phyloP scores from a whole-genome alignment of 1,139 yeast genomes.

The Kodamaea derodonti region DNA sequence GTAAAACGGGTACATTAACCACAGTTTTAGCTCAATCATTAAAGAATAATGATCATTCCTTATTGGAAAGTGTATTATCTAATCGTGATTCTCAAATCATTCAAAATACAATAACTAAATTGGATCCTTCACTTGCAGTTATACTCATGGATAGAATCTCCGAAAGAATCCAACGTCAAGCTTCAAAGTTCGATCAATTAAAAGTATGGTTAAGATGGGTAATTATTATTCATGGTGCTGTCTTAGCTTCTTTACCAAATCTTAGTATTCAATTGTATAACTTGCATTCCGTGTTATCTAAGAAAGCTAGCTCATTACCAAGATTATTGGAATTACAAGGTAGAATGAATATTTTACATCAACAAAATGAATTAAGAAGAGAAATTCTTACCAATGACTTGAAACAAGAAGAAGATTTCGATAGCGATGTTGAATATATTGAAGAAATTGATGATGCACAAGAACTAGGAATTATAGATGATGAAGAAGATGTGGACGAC shows the following conservation, averaged over 20 bases:
- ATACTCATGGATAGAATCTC: conserved; percentile 76
- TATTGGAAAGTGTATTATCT: conserved; percentile 75
- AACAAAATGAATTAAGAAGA: conserved; percentile 65
- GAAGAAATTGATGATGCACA: conserved; percentile 42
- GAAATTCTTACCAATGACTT: conserved; percentile 36
- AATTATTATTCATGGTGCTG: conserved; percentile 84
- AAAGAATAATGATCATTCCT: conserved; percentile 65
- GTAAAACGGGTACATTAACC: conserved; percentile 60
- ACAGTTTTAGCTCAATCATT: conserved; percentile 68
- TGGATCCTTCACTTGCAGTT: conserved; percentile 73
- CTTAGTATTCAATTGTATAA: conserved; percentile 65
- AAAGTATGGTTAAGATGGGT: conserved; percentile 94
- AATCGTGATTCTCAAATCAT: conserved; percentile 73
- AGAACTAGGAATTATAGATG: conserved; percentile 21
- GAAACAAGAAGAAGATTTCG: conserved; percentile 26
- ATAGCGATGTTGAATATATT: conserved; percentile 36
- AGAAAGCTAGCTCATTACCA: conserved; percentile 73
- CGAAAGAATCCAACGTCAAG: conserved; percentile 71
- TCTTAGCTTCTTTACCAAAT: conserved; percentile 65
- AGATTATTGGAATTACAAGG: conserved; percentile 81
- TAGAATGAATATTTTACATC: conserved; percentile 64
- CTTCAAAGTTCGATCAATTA: conserved; percentile 65
- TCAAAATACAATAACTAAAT: conserved; percentile 63
- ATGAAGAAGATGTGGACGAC: conserved; percentile 18
- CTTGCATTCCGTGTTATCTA: conserved; percentile 70